Base-by-base conservation (phyloP, 2,329 filamentous ascomycete genomes). In the Thelonectria rubi region DNA sequence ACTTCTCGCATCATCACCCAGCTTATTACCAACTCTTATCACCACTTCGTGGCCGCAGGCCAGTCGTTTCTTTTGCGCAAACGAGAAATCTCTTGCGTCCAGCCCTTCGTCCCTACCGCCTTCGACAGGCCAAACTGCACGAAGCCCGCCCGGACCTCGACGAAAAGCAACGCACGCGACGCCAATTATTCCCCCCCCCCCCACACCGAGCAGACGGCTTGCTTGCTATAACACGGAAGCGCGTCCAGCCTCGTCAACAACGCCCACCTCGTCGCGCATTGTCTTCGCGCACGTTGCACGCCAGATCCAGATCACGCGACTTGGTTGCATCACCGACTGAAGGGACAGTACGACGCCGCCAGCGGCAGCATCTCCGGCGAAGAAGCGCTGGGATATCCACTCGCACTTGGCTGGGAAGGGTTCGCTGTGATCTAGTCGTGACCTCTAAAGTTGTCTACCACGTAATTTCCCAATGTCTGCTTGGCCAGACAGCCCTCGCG, bases 341-440 rank as follows among this genome's bases (percentile, higher is more conserved):
- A 34, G 30, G 20, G 26, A 43, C 48, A 26, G 55, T 34, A 46
- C 51, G 50, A 42, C 42, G 15, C 15, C 20, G 49, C 43, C 55
- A 32, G 26, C 49, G 39, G 45, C 49, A 46, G 14, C 37, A 34
- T 37, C 21, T 46, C 39, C 26, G 62, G 62, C 47, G 55, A 53
- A 63, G 62, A 62, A 65, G 62, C 63, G 63, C 57, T 56, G 70
- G 62, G 55, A 68, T 48, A 66, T 70, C 58, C 60, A 68, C 66
- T 58, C 59, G 68, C 51, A 72, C 64, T 64, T 68, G 55, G 60
- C 61, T 66, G 67, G 68, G 59, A 51, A 64, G 62, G 68, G 52
- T 62, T 65, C 65, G 66, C 61, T 63, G 72, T 73, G 70, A 70
- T 63, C 70, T 75, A 75, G 74, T 75, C 69, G 73, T 77, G 73